phyloP scores from a whole-genome alignment of 768 basidiomycete species.

The Candolleomyces eurysporus region DNA sequence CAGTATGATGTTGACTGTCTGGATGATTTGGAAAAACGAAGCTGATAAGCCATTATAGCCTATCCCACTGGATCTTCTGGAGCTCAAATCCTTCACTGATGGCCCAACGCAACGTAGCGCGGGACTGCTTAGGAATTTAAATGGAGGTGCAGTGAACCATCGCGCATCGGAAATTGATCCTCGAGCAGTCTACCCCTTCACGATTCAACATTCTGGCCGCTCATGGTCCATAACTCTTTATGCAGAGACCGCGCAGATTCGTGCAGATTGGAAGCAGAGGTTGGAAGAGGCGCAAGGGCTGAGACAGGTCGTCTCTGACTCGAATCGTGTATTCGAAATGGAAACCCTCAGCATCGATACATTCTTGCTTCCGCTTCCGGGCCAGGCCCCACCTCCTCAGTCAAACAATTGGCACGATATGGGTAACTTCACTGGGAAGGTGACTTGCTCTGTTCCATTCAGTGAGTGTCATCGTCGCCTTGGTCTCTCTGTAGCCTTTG shows the following conservation, averaged over 20 bases:
- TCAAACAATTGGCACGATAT: slow-evolving; percentile 67
- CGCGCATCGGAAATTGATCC: slow-evolving; percentile 43
- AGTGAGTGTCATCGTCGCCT: slow-evolving; percentile 41
- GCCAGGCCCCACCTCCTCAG: slow-evolving; percentile 31
- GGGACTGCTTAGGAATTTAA: slow-evolving; percentile 43
- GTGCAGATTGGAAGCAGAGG: slow-evolving; percentile 87
- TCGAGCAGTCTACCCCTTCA: slow-evolving; percentile 79
- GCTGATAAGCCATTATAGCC: slow-evolving; percentile 40
- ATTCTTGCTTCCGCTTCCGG: slow-evolving; percentile 70
- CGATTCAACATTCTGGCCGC: slow-evolving; percentile 84
- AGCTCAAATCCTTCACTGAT: slow-evolving; percentile 79
- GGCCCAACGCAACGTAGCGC: slow-evolving; percentile 65
- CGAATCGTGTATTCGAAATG: slow-evolving; percentile 93
- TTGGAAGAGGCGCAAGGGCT: slow-evolving; percentile 87
- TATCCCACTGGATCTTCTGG: slow-evolving; percentile 86
- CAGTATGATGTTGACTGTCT: background rate
- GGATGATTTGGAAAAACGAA: background rate
- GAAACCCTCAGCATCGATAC: slow-evolving; percentile 87
- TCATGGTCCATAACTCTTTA: slow-evolving; percentile 82
- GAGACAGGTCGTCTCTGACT: slow-evolving; percentile 85
- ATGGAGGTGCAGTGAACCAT: background rate
- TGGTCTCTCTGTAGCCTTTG: slow-evolving; percentile 2
- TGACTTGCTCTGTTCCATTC: slow-evolving; percentile 94
- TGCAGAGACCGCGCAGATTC: slow-evolving; percentile 68
- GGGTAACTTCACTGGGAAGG: slow-evolving; percentile 72